Evolutionary conservation across 257 asterid genomes (phyloP).

Genomic region (Capsicum baccatum): DNA sequence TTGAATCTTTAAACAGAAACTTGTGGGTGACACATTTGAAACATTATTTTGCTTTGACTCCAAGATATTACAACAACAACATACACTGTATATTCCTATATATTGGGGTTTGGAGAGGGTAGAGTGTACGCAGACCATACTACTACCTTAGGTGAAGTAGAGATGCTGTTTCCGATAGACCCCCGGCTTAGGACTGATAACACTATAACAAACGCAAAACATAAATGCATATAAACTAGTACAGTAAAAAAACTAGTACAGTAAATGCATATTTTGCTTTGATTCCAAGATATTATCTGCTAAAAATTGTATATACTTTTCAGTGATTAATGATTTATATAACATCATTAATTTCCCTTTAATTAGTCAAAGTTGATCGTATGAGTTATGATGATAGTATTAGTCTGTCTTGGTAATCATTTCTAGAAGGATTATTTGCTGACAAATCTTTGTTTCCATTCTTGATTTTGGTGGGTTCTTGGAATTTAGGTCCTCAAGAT

Average conservation of each 20-base stretch:
- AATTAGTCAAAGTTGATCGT: background rate
- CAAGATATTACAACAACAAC: background rate
- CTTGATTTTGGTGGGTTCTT: background rate
- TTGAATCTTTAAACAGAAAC: background rate
- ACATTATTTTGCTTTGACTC: background rate
- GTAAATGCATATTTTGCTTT: background rate
- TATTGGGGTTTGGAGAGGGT: too few relatives aligned
- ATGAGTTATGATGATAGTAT: background rate
- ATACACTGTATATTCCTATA: too few relatives aligned
- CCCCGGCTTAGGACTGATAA: too few relatives aligned
- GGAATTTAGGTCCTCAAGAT: slow-evolving; percentile 20
- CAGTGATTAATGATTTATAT: background rate
- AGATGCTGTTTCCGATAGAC: too few relatives aligned
- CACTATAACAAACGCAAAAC: too few relatives aligned
- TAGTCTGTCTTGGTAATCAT: background rate
- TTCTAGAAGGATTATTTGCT: background rate
- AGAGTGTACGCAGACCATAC: too few relatives aligned
- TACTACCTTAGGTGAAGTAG: too few relatives aligned
- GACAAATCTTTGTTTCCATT: background rate
- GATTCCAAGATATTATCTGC: background rate
- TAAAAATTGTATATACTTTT: background rate
- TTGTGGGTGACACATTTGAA: too few relatives aligned
- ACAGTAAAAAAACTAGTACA: too few relatives aligned
- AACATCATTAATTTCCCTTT: background rate
- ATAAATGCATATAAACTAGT: too few relatives aligned